These are phyloP conservation scores for Acorus calamus DNA, from an alignment of 106 monocot species.

Conservation along the genomic window DNA sequence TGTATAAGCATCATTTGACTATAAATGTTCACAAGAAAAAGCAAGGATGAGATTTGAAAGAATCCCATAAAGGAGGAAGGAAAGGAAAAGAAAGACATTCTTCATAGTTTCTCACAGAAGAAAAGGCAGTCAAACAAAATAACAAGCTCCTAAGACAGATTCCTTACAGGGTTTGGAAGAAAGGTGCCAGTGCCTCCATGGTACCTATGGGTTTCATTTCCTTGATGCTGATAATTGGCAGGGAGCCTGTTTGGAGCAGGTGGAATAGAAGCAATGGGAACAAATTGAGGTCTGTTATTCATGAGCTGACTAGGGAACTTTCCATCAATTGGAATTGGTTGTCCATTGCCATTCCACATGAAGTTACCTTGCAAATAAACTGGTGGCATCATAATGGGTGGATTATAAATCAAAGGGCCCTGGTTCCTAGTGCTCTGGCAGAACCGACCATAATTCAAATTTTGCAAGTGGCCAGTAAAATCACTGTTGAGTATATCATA, in stretches of 20 bases:
- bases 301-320: constrained; percentile 35
- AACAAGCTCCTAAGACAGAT: background rate
- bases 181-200: constrained; percentile 85
- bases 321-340: constrained; percentile 37
- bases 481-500: constrained; percentile 73
- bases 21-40: no score
- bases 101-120: no score
- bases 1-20: no score
- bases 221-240: constrained; percentile 31
- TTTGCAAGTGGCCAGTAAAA: constrained; percentile 54
- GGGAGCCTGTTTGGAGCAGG: constrained; percentile 33
- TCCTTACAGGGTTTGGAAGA: constrained; percentile 78
- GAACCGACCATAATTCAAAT: constrained; percentile 55
- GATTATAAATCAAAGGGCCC: constrained; percentile 22
- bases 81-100: no score
- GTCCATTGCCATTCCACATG: constrained; percentile 50
- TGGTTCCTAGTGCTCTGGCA: constrained; percentile 41
- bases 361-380: constrained; percentile 43
- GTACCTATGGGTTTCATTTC: constrained; percentile 56
- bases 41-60: no score
- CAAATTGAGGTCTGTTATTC: constrained; percentile 36
- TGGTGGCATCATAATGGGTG: constrained; percentile 32
- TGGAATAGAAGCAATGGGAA: constrained; percentile 54
- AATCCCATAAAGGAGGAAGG: no score
- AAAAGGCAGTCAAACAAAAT: no score